Base-by-base conservation (phyloP, 164 flowering plant genomes). In the Vitis rupestris region DNA sequence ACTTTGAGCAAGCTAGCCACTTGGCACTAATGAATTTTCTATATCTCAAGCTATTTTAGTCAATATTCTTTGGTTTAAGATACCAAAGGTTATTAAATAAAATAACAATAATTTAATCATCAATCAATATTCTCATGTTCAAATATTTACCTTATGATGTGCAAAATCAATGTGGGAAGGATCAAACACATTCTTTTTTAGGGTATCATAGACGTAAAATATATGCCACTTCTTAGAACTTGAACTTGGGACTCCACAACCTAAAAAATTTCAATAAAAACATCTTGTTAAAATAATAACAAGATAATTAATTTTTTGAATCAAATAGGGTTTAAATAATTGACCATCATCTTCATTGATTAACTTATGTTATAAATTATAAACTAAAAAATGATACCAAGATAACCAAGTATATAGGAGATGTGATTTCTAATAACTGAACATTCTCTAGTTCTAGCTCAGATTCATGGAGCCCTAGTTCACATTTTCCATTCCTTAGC, bases 121-220 rank as follows among this genome's bases (percentile, higher is more conserved):
- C 3, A 65, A 53, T 17, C 29, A 50, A 61, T 10, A 59, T 27
- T 27, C 30, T 51, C 3, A 31, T 16, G 15, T 50, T 17, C 2
- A n/a, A 59, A 1, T 16, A 54, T 48, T 57, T 72, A 91, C 97
- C 94, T 88, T 92, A 77, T 92, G 99, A 82, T 95, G 98, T 10
- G 99, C 98, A 81, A 95, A 95, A 71, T 95, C 98, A 73, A 95
- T 95, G 80, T 95, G 99, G 70, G 98, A 95, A 70, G 98, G 97
- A 82, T 95, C 98, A n/a, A 94, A 91, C 30, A 95, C 99, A 74
- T 95, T 95, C 83, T 95, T 98, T 98, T 91, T 93, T 31, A 95
- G 91, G 12, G 97, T 95, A 76, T 95, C 99, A 73, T 90, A 93
- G 17, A 96, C 99, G 72, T 95, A 95, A 76, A 84, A 93, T 61